Evolutionary conservation across 2,329 filamentous ascomycete species (phyloP).

Genomic region (Aspergillus tubingensis): DNA sequence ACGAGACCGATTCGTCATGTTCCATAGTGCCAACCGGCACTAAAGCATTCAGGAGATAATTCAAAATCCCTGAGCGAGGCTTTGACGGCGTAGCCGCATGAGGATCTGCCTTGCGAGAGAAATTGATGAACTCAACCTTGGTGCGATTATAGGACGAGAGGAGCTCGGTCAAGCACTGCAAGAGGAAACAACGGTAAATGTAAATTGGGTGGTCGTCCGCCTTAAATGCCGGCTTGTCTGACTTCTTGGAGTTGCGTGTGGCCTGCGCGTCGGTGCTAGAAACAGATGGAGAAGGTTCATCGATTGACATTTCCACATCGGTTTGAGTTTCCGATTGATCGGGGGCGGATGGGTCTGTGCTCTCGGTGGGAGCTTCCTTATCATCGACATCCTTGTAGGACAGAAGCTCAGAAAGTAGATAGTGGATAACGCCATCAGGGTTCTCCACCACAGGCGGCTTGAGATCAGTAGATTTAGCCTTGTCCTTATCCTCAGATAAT

Average conservation of each 20-base stretch:
- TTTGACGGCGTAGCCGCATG: slow-evolving; percentile 88
- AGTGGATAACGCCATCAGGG: slow-evolving; percentile 92
- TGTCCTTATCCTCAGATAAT: slow-evolving; percentile 32
- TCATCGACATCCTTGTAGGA: slow-evolving; percentile 93
- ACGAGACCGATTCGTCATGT: slow-evolving; percentile 70
- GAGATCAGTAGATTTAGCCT: slow-evolving; percentile 64
- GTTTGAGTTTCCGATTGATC: slow-evolving; percentile 37
- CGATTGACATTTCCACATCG: slow-evolving; percentile 55
- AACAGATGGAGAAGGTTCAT: slow-evolving; percentile 38
- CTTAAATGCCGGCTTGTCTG: slow-evolving; percentile 76
- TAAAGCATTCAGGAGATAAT: slow-evolving; percentile 86
- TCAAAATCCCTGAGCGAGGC: slow-evolving; percentile 86
- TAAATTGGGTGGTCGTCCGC: slow-evolving; percentile 92
- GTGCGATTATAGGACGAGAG: slow-evolving; percentile 88
- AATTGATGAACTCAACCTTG: slow-evolving; percentile 99
- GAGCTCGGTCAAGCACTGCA: slow-evolving; percentile 89
- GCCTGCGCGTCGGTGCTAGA: slow-evolving; percentile 33
- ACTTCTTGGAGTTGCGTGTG: slow-evolving; percentile 58
- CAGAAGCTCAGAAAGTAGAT: slow-evolving; percentile 86
- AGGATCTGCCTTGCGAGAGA: slow-evolving; percentile 85
- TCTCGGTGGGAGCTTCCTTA: slow-evolving; percentile 59
- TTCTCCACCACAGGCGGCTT: slow-evolving; percentile 88
- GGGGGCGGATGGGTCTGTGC: slow-evolving; percentile 28
- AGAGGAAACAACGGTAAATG: slow-evolving; percentile 90
- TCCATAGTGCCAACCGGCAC: slow-evolving; percentile 66